Base-by-base conservation (phyloP, 1,284 basidiomycete genomes). In the Sanguinoderma infundibulare region DNA sequence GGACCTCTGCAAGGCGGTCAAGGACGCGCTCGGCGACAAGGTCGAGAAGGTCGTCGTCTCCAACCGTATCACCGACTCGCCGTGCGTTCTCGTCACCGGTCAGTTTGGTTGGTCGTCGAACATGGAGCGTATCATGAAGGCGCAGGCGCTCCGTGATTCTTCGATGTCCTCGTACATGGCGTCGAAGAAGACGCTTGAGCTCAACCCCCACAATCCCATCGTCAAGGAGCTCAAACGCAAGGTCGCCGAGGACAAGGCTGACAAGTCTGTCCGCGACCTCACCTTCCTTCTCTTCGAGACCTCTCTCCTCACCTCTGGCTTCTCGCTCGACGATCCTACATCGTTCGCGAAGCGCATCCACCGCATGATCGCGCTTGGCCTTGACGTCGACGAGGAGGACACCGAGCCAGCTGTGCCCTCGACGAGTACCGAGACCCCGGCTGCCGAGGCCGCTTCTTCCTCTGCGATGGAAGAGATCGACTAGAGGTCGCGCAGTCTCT, bases 81-180 rank as follows among this genome's bases (percentile, higher is more conserved):
- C 96, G 60, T 97, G 95, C 74, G 95, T 98, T 44, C 91, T 98
- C 73, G 97, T 98, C 75, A 98, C 98, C 68, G 97, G 96, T 67
- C 96, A 98, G 78, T 99, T 98, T 78, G 96, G 97, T 65, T 99
- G 98, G 98, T 98, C 96, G 51, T 96, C 96, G 68, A 98, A 98
- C 88, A 98, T 98, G 96, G 95, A 98, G 81, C 93, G 97, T 78
- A 98, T 99, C 86, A 99, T 99, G 98, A 98, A 98, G 83, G 96
- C 97, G 17, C 98, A 99, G 81, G 97, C 97, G 51, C 91, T 98
- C 63, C 94, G 97, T 71, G 97, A 99, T 78, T 96, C 96, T 26
- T 96, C 94, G 65, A 98, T 99, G 97, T 98, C 96, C 34, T 96
- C 95, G 51, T 98, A 98, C 87, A 98, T 98, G 96, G 93, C 94